Base-by-base conservation (phyloP, 2,329 filamentous ascomycete species). In the Huntiella moniliformis region DNA sequence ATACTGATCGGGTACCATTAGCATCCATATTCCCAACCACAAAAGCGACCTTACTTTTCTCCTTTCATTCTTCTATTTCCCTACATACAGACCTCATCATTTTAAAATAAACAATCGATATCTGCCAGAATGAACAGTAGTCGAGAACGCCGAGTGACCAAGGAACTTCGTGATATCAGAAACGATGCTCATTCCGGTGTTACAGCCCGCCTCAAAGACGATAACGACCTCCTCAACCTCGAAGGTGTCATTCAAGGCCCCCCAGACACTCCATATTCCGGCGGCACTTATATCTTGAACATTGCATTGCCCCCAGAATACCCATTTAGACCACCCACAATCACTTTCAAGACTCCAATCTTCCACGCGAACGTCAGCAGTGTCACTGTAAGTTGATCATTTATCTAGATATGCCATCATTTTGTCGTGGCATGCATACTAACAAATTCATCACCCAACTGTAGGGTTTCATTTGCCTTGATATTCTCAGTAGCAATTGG, bases 331-430 rank as follows among this genome's bases (percentile, higher is more conserved):
- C 84, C 88, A 3, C 91, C 91, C 4, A 62, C 74, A 49, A 96
- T 98, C 81, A 80, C 76, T 55, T 96, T 96, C 58, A 74, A 80
- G 52, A 98, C 91, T 52, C 87, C 80, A 62, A 80, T 96, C 54
- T 98, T 87, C 87, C 91, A 98, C 61, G 91, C 91, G 32, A 98
- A 98, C 58, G 76, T 98, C 64, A 92, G 83, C 69, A 88, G 82
- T 56, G 82, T 91, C 59, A 95, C 87, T 36, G 86, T 93, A 65
- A 57, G 78, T 68, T 13, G 22, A 28, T 10, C 7, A 28, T 28
- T 6, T 28, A 7, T 28, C 6, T 28, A 28, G 22, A 28, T 28
- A 28, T 28, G 22, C 10, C 22, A 6, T 13, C 43, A n/a, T 18
- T 16, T 35, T 42, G 12, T 47, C 39, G 22, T 28, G 22, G 10